Percentiles rank a stretch among this genome's conserved stretches.
Conservation (phyloP, 768 basidiomycete species). For the Leccinellum albellum region DNA sequence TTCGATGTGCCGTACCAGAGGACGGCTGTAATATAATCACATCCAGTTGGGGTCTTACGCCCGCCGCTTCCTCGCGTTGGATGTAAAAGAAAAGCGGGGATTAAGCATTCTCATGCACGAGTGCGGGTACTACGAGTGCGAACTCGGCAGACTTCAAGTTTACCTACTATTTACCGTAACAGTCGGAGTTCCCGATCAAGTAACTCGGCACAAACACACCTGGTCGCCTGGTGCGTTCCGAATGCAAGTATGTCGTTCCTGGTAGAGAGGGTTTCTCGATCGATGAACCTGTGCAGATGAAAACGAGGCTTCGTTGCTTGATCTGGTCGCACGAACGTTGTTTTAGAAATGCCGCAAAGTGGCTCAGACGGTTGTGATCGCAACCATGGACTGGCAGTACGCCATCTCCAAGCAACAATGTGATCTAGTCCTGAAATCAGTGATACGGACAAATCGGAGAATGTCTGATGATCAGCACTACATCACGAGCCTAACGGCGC, state of each 20-base stretch:
- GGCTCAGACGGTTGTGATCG: neutral
- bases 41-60: constrained; percentile 55
- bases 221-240: neutral
- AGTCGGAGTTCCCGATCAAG: neutral
- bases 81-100: neutral
- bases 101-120: neutral
- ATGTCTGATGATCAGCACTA: constrained; percentile 12
- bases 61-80: constrained; percentile 11
- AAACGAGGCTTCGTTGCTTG: neutral
- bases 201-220: constrained; percentile 1
- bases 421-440: neutral
- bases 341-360: constrained; percentile 2
- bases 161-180: too few species aligned
- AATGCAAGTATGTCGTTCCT: neutral
- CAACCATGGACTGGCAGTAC: constrained; percentile 1
- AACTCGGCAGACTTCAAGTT: too few species aligned
- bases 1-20: neutral
- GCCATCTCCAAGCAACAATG: neutral
- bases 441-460: neutral
- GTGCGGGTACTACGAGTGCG: neutral
- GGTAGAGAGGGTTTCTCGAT: neutral
- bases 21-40: neutral
- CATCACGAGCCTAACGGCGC: constrained; percentile 29
- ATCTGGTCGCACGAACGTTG: constrained; percentile 1
- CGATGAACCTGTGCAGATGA: constrained; percentile 2